phyloP scores from a whole-genome alignment of 1,284 basidiomycete genomes.

The Moesziomyces sp. region DNA sequence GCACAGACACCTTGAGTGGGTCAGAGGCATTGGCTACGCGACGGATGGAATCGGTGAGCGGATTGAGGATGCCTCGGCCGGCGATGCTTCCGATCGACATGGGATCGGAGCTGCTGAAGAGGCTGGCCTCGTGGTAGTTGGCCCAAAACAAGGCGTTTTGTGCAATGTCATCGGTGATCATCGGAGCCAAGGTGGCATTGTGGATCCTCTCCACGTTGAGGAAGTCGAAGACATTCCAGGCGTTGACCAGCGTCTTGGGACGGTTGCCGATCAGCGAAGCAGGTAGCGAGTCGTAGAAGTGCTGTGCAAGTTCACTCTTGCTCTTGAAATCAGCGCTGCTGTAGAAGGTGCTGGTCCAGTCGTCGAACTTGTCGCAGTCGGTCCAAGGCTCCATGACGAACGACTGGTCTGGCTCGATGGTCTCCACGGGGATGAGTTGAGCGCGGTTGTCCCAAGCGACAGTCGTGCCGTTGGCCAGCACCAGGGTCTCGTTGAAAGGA shows the following conservation, averaged over 20 bases:
- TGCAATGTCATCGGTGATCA: conserved; percentile 36
- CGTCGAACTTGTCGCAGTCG: conserved; percentile 66
- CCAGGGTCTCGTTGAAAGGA: conserved; percentile 52
- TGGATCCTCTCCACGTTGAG: conserved; percentile 78
- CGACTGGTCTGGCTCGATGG: conserved; percentile 82
- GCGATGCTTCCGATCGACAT: conserved; percentile 83
- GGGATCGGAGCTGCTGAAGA: conserved; percentile 76
- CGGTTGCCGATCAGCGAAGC: conserved; percentile 77
- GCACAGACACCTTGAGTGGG: conserved; percentile 79
- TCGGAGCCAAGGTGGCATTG: conserved; percentile 45
- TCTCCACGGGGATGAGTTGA: conserved; percentile 77
- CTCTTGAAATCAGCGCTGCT: conserved; percentile 72
- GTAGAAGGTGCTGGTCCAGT: conserved; percentile 60
- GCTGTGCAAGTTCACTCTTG: conserved; percentile 72
- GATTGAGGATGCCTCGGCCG: conserved; percentile 79
- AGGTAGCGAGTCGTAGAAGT: conserved; percentile 76
- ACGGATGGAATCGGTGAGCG: conserved; percentile 77
- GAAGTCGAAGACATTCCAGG: conserved; percentile 75
- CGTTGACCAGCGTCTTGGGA: conserved; percentile 76
- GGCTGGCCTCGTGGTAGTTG: conserved; percentile 80
- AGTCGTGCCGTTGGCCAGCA: conserved; percentile 77
- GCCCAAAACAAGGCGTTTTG: conserved; percentile 71
- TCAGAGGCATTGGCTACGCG: conserved; percentile 81
- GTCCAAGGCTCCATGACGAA: conserved; percentile 86
- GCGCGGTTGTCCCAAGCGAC: conserved; percentile 81